Percentiles rank a stretch among this genome's conserved stretches.
phyloP scores from a whole-genome alignment of 2,329 filamentous ascomycete species.

The Colletotrichum paranaense region DNA sequence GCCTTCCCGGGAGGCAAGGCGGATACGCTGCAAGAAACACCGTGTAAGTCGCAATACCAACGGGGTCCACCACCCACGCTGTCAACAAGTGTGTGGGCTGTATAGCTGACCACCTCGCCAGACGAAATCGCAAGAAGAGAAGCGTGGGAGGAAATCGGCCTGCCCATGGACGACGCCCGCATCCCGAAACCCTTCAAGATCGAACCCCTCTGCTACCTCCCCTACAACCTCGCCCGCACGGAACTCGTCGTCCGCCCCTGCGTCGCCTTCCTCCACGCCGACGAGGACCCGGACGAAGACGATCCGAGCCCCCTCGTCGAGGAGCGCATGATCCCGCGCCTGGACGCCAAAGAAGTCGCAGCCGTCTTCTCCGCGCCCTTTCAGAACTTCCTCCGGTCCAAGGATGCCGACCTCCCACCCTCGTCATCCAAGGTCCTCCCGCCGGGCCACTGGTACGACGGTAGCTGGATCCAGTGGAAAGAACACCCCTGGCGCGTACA shows the following conservation, averaged over 20 bases:
- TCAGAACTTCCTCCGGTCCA: constrained; percentile 78
- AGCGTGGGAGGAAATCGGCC: constrained; percentile 92
- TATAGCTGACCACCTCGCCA: constrained; percentile 38
- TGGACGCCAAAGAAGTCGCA: constrained; percentile 92
- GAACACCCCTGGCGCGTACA: constrained; percentile 85
- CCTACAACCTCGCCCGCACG: constrained; percentile 78
- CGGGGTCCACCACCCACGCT: no score
- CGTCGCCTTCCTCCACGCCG: constrained; percentile 80
- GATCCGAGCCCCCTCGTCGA: constrained; percentile 62
- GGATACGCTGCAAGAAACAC: constrained; percentile 67
- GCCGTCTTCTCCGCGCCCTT: constrained; percentile 94
- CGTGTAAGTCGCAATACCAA: constrained; percentile 57
- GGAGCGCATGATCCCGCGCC: constrained; percentile 78
- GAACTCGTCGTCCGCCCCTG: constrained; percentile 81
- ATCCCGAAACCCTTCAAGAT: constrained; percentile 84
- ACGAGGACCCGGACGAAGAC: constrained; percentile 50
- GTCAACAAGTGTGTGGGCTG: no score
- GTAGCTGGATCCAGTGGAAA: constrained; percentile 84
- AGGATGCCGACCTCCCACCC: constrained; percentile 63
- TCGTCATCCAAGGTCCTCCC: constrained; percentile 52
- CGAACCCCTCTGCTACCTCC: constrained; percentile 88
- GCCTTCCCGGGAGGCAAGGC: constrained; percentile 86
- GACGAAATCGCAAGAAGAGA: constrained; percentile 90
- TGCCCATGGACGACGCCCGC: constrained; percentile 76
- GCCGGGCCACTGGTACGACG: constrained; percentile 83